Evolutionary conservation across 805 yeast genomes (phyloP), one percentile per base, ranked within the genome.

Genomic region (Cyberlindnera japonica): DNA sequence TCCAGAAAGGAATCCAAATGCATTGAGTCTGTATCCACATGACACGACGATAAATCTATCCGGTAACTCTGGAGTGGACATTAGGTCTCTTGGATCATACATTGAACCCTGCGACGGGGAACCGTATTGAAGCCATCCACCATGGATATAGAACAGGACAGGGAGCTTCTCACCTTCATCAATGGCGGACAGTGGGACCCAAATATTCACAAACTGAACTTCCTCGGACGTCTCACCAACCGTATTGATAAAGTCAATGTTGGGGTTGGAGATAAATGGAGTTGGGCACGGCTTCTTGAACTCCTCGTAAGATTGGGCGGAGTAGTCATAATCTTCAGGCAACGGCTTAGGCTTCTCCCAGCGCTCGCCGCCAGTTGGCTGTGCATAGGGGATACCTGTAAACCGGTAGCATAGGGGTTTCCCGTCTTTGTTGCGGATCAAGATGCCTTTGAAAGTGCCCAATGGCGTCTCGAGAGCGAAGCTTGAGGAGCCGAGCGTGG

Each of bases 121-220:
- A 4, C 45, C 38, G 28, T 57, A 58, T 41, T 66, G 72, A 17
- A 69, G 48, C 57, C 65, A 68, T 6, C 75, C 75, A 20, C 75
- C 75, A 50, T 68, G 74, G 29, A 68, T 55, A 49, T 63, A 68
- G 25, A 64, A 45, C 35, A 63, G 33, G n/a, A 68, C 72, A 5
- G 72, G 72, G n/a, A 37, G 31, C 22, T 33, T 37, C 69, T 68
- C 67, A 4, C 71, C 72, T 6, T 42, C 56, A 10, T 50, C 49
- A 13, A 70, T 70, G 16, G 59, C 36, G 8, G 48, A 50, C 4
- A 59, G 44, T 6, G 74, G 73, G 10, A 64, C 48, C 67, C 68
- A 68, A 22, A 68, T 63, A 49, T 68, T 68, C 29, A 60, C 38
- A 38, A 54, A 57, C n/a, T 52, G 55, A 33, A 65, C 58, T 40